Conservation (phyloP, 257 asterid genomes). For the Solanum verrucosum region DNA sequence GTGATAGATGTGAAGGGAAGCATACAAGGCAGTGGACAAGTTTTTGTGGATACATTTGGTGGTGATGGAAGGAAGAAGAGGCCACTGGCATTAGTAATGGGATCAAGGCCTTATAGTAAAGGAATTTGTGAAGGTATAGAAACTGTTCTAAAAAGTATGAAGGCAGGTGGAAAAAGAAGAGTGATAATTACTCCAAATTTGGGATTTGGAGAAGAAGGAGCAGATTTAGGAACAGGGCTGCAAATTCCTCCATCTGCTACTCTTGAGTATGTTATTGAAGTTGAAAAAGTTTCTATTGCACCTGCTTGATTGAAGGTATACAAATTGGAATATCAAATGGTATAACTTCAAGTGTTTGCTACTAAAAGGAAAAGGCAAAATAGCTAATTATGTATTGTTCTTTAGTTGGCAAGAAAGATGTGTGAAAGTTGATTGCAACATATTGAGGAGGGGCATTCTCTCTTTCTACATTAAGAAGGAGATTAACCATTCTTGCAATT, state of each 20-base stretch:
- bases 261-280: constrained; percentile 60
- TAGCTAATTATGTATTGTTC: background rate
- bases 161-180: constrained; percentile 74
- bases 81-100: constrained; percentile 73
- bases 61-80: constrained; percentile 16
- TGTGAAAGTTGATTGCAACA: background rate
- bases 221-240: constrained; percentile 63
- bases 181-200: constrained; percentile 54
- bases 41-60: constrained; percentile 56
- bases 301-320: constrained; percentile 33
- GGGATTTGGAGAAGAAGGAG: constrained; percentile 81
- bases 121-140: constrained; percentile 90
- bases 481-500: background rate
- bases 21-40: constrained; percentile 44
- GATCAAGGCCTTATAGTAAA: constrained; percentile 69
- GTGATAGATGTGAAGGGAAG: constrained; percentile 72
- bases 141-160: constrained; percentile 45
- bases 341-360: background rate
- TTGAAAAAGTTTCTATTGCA: constrained; percentile 77
- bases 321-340: background rate
- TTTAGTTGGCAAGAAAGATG: background rate
- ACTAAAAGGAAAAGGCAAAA: background rate
- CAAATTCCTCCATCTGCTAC: constrained; percentile 73
- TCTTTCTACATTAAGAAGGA: background rate
- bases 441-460: background rate